These are phyloP conservation scores for Zygosaccharomyces rouxii DNA, from an alignment of 805 yeast species.

Conservation along the genomic window DNA sequence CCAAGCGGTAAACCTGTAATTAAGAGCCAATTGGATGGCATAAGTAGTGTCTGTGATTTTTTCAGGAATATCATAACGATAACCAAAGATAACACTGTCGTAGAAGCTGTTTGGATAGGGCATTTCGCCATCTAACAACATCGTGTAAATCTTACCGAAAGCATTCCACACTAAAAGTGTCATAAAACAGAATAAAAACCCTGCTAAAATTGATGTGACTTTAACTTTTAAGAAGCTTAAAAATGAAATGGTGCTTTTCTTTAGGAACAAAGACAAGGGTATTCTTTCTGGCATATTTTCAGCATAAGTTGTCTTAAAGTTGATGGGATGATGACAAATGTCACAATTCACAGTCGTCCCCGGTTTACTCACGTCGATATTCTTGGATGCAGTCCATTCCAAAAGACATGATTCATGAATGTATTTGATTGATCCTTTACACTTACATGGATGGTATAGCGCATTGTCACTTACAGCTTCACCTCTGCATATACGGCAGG, in stretches of 20 bases:
- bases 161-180: conserved; percentile 57
- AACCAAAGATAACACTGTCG: conserved; percentile 30
- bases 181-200: conserved; percentile 45
- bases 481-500: conserved; percentile 92
- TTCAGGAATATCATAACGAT: conserved; percentile 12
- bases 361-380: conserved; percentile 30
- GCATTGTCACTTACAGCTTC: conserved; percentile 80
- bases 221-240: conserved; percentile 16
- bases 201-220: conserved; percentile 21
- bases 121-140: conserved; percentile 51
- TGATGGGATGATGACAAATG: conserved; percentile 75
- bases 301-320: conserved; percentile 60
- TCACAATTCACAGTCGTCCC: conserved; percentile 69
- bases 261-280: conserved; percentile 49
- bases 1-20: conserved; percentile 26
- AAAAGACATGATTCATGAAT: conserved; percentile 89
- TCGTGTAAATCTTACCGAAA: conserved; percentile 50
- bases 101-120: conserved; percentile 37
- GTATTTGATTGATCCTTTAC: conserved; percentile 88
- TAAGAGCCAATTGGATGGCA: conserved; percentile 18
- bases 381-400: conserved; percentile 67
- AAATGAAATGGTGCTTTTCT: conserved; percentile 34
- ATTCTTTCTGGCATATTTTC: conserved; percentile 59
- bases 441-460: conserved; percentile 84
- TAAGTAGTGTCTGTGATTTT: conserved; percentile 9